A percentile compares a stretch with the other conserved stretches of the same genome.
These are phyloP conservation scores for Teratosphaeria nubilosa DNA, from an alignment of 2,329 filamentous ascomycete species.

Conservation along the genomic window DNA sequence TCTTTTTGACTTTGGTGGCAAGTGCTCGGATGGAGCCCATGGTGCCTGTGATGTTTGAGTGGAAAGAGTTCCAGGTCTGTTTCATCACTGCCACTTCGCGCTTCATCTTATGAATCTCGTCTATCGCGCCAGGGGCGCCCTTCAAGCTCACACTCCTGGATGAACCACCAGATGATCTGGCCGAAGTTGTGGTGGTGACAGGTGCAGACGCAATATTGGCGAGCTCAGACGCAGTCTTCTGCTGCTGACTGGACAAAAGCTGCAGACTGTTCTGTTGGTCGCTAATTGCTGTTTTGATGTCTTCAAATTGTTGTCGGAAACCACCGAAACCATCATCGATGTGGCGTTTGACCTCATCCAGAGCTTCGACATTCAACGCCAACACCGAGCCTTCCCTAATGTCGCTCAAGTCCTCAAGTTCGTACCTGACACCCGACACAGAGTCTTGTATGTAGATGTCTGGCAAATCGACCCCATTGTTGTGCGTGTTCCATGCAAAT, in stretches of 20 bases:
- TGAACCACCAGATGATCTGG: constrained; percentile 7
- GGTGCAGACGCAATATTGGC: constrained; percentile 47
- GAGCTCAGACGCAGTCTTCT: constrained; percentile 82
- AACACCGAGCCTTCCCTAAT: constrained; percentile 91
- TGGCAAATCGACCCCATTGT: constrained; percentile 81
- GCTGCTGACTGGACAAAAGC: constrained; percentile 78
- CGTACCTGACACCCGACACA: constrained; percentile 89
- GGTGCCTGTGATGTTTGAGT: constrained; percentile 75
- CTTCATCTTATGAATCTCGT: constrained; percentile 70
- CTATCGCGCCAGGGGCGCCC: constrained; percentile 51
- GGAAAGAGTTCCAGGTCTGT: constrained; percentile 87
- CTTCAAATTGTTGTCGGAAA: constrained; percentile 72
- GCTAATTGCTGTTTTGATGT: constrained; percentile 72
- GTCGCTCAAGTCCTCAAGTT: constrained; percentile 84
- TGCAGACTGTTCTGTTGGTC: constrained; percentile 75
- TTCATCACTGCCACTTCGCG: constrained; percentile 84
- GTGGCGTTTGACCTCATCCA: constrained; percentile 93
- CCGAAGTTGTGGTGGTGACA: constrained; percentile 18
- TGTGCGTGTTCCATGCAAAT: constrained; percentile 97
- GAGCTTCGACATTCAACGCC: constrained; percentile 83
- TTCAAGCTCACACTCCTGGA: constrained; percentile 9
- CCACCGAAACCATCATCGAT: constrained; percentile 84
- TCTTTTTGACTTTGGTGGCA: constrained; percentile 68
- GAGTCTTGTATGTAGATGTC: constrained; percentile 98
- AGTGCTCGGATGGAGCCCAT: constrained; percentile 78